Percentiles rank a stretch among this genome's conserved stretches.
Conservation (phyloP, 345 rosid genomes). For the Eucalyptus erythrocorys region DNA sequence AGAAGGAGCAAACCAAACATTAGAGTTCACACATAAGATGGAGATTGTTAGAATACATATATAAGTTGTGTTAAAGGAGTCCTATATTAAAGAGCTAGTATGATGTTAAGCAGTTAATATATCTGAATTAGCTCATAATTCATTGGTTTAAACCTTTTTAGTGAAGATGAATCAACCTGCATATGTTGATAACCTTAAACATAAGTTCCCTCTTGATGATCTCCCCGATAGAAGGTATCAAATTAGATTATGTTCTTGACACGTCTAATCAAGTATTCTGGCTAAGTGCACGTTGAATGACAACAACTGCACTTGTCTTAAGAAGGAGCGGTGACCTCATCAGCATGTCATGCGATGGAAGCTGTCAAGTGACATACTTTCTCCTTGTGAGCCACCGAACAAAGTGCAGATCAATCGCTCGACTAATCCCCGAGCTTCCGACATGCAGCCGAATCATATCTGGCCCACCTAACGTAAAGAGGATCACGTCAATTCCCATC, state of each 20-base stretch:
- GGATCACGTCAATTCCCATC: neutral
- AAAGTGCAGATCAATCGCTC: neutral
- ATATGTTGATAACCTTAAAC: no score
- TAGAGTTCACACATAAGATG: no score
- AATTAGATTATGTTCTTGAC: neutral
- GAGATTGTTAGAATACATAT: no score
- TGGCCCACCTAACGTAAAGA: neutral
- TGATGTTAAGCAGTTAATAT: no score
- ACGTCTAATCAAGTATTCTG: neutral
- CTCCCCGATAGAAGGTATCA: no score
- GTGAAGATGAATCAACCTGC: accelerated
- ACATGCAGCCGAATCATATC: neutral
- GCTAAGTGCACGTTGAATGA: neutral
- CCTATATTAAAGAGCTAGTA: no score
- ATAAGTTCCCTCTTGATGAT: no score
- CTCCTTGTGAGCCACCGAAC: neutral
- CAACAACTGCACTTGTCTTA: neutral
- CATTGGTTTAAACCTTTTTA: no score
- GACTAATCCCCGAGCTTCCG: neutral
- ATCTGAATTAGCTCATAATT: accelerated
- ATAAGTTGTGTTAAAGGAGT: no score
- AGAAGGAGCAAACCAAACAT: no score
- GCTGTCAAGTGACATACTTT: neutral
- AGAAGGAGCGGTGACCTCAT: neutral
- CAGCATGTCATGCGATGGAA: neutral